These are phyloP conservation scores for Hysterangium stoloniferum DNA, from an alignment of 768 basidiomycete species.

Conservation along the genomic window DNA sequence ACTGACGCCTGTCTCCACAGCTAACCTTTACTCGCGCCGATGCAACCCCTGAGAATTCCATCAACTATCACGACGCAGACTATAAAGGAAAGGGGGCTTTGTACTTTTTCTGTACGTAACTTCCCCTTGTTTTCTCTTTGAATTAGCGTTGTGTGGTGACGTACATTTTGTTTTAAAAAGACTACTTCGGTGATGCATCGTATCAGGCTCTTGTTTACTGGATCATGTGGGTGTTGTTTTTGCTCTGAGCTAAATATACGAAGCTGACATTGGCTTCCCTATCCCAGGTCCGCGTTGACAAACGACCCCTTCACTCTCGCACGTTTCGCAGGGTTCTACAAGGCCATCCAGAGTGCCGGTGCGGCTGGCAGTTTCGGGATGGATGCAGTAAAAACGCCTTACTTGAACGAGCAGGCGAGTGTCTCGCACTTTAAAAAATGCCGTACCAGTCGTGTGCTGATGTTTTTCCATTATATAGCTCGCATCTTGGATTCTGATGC, in stretches of 20 bases:
- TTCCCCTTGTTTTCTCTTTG: conserved; percentile 1
- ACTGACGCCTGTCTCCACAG: background rate
- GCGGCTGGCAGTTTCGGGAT: conserved; percentile 36
- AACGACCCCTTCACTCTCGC: conserved; percentile 40
- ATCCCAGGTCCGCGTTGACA: conserved; percentile 35
- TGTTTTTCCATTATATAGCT: conserved; percentile 17
- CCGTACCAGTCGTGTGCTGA: no score
- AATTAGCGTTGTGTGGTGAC: background rate
- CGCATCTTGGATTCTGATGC: conserved; percentile 28
- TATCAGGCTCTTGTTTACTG: conserved; percentile 19
- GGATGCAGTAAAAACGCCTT: conserved; percentile 38
- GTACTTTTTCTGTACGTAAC: conserved; percentile 31
- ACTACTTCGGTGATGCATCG: conserved; percentile 28
- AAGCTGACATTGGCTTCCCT: conserved; percentile 19
- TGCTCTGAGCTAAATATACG: background rate
- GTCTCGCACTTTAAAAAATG: conserved; percentile 1
- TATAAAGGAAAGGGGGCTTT: conserved; percentile 31
- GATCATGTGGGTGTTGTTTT: conserved; percentile 12
- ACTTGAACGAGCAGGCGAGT: conserved; percentile 31
- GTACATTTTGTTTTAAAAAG: conserved; percentile 15
- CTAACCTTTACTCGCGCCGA: conserved; percentile 28
- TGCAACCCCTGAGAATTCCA: conserved; percentile 8
- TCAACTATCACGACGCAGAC: conserved; percentile 26
- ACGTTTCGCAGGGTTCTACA: conserved; percentile 38
- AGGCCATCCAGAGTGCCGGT: conserved; percentile 23